Base-by-base conservation (phyloP, 495 filamentous ascomycete genomes). In the Penicillium daleae region DNA sequence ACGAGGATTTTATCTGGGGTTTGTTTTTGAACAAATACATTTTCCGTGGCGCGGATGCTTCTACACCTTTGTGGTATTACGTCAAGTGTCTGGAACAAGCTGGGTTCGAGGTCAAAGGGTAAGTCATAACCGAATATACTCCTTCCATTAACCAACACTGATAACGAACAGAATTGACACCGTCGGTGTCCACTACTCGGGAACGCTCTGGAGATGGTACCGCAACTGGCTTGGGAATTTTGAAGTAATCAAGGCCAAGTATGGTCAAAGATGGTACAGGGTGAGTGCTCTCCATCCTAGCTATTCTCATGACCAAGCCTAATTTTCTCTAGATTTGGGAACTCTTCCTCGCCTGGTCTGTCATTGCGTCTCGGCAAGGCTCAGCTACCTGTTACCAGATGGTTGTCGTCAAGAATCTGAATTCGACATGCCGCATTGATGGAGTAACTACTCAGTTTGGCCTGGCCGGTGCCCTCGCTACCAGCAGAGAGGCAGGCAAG, bases 1-100 rank as follows among this genome's bases (percentile, higher is more conserved):
- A 91, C 65, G 92, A 96, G 81, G 91, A 93, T 76, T 81, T 93
- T 49, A 86, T 90, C 74, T 93, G 90, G 90, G 92, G 92, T 61
- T 76, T 94, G 57, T 96, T 91, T 79, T 90, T 96, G 91, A 96
- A 94, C 82, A 94, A 93, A 79, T 92, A 94, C 74, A 80, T 96
- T 69, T 96, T 96, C 84, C 91, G 89, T 42, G 92, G 92, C 71
- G 92, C 92, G 19, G 92, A 96, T 73, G 92, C 92, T 8, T 91
- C 88, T 19, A 92, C 90, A 49, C 92, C 92, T 59, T 84, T 96
- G 21, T 87, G 87, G 69, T 90, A 80, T 66, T 86, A 90, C 67
- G 74, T 93, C 62, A 80, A 86, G 68, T 79, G 81, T 60, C 80
- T 92, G 32, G 92, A 96, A 75, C 79, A 81, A 51, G 89, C 90